Evolutionary conservation across 1,139 yeast species (phyloP).

Genomic region (Pneumocystis carinii): DNA sequence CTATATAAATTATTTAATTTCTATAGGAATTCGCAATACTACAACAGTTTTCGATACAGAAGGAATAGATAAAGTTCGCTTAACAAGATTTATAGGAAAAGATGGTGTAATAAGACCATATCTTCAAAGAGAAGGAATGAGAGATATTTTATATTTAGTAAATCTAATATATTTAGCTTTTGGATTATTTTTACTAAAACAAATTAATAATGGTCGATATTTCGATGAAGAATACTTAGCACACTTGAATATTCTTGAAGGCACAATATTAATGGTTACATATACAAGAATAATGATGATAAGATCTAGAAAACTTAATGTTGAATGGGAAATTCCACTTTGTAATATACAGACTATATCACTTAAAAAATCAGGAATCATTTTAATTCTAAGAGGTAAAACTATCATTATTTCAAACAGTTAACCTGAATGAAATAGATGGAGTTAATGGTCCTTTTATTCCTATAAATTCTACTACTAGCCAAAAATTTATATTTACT

Average conservation of each 20-base stretch:
- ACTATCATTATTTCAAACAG: not conserved
- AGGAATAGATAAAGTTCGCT: slow-evolving; percentile 62
- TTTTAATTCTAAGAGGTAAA: slow-evolving; percentile 40
- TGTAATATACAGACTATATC: slow-evolving; percentile 52
- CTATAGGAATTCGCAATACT: slow-evolving; percentile 64
- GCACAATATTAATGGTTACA: slow-evolving; percentile 62
- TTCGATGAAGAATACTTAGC: slow-evolving; percentile 66
- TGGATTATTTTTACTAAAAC: slow-evolving; percentile 85
- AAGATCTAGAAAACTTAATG: slow-evolving; percentile 43
- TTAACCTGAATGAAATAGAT: not conserved
- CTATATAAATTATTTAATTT: not conserved
- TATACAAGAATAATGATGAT: slow-evolving; percentile 55
- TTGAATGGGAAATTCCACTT: slow-evolving; percentile 53
- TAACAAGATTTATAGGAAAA: slow-evolving; percentile 59
- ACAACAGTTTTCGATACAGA: slow-evolving; percentile 81
- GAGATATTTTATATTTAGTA: not conserved
- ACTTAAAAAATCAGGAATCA: slow-evolving; percentile 67
- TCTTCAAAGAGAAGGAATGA: slow-evolving; percentile 60
- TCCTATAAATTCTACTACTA: slow-evolving; percentile 57
- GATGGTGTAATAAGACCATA: slow-evolving; percentile 62
- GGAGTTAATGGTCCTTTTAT: slow-evolving; percentile 57
- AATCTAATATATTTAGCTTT: slow-evolving; percentile 19
- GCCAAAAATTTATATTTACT: slow-evolving; percentile 52
- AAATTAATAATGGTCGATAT: slow-evolving; percentile 64
- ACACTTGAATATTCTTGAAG: slow-evolving; percentile 59